phyloP scores from a whole-genome alignment of 257 asterid species.

The Solanum stenotomum region DNA sequence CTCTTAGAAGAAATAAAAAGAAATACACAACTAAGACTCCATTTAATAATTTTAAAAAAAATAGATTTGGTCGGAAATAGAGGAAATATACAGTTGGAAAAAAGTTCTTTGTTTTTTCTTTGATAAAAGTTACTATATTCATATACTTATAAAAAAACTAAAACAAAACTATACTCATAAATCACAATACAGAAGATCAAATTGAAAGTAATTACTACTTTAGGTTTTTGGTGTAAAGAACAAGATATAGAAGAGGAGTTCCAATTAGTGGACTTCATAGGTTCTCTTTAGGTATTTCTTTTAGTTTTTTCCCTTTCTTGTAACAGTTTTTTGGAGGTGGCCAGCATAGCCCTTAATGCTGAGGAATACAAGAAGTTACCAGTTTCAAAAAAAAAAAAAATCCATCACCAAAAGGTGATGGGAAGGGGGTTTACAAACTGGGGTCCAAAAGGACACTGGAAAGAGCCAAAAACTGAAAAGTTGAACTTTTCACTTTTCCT shows the following conservation, averaged over 20 bases:
- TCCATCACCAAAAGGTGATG: background rate
- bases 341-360: too few species aligned
- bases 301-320: too few species aligned
- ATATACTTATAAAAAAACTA: background rate
- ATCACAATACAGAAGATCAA: background rate
- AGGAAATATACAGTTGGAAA: background rate
- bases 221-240: too few species aligned
- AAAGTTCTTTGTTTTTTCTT: background rate
- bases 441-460: background rate
- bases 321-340: too few species aligned
- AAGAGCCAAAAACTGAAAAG: background rate
- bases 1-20: background rate
- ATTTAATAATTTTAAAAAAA: background rate
- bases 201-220: too few species aligned
- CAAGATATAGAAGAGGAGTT: too few species aligned
- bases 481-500: background rate
- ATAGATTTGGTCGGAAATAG: background rate
- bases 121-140: background rate
- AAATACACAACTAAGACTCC: background rate
- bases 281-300: too few species aligned
- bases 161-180: background rate
- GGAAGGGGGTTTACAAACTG: background rate
- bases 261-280: too few species aligned
- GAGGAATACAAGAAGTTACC: too few species aligned
- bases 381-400: background rate